Evolutionary conservation across 2,329 filamentous ascomycete species (phyloP).

Genomic region (Xylariaceae sp.): DNA sequence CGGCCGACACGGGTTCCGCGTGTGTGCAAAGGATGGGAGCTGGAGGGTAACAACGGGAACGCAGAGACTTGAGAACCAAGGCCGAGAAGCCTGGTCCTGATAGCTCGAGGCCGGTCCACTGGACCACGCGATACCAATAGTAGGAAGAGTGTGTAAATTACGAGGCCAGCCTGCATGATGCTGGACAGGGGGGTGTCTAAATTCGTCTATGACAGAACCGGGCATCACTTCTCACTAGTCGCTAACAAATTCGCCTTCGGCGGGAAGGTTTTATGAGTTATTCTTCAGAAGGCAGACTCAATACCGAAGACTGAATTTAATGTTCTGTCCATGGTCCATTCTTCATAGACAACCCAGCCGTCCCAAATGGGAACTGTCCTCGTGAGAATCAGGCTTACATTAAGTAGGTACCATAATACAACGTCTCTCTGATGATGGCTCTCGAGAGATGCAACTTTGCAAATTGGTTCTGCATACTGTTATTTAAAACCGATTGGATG

Average conservation of each 20-base stretch:
- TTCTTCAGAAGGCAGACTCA: not conserved
- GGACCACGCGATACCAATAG: constrained; percentile 23
- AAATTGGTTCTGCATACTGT: too few relatives aligned
- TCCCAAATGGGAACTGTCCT: not conserved
- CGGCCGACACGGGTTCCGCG: constrained; percentile 13
- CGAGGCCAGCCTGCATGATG: constrained; percentile 28
- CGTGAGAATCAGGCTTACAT: not conserved
- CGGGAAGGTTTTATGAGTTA: not conserved
- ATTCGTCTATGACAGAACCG: not conserved
- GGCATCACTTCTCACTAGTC: not conserved
- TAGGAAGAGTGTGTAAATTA: constrained; percentile 17
- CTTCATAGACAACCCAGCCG: not conserved
- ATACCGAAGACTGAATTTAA: not conserved
- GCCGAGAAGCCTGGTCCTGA: constrained; percentile 19
- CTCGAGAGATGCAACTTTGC: not conserved
- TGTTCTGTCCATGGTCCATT: not conserved
- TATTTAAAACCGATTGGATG: not conserved
- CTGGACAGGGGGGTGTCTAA: constrained; percentile 11
- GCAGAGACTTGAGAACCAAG: constrained; percentile 16
- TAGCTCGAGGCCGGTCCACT: constrained; percentile 15
- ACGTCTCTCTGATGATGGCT: not conserved
- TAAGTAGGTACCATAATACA: not conserved
- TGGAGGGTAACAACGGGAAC: constrained; percentile 23
- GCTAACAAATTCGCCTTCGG: not conserved
- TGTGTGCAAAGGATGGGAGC: constrained; percentile 8